phyloP scores from a whole-genome alignment of 495 filamentous ascomycete genomes.

The Neurospora discreta region DNA sequence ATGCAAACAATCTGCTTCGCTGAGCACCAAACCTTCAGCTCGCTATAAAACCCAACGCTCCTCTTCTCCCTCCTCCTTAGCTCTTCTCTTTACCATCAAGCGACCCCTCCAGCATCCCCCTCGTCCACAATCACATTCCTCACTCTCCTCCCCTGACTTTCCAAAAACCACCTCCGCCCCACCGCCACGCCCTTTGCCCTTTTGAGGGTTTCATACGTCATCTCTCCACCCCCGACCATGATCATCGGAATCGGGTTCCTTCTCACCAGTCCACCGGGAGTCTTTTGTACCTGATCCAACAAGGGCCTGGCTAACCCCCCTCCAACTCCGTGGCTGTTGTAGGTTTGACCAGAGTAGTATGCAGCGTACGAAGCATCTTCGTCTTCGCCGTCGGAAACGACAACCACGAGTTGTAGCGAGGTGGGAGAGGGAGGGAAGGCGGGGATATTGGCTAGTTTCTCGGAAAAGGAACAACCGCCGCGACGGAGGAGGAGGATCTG shows the following conservation, averaged over 20 bases:
- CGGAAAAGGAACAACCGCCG: conserved; percentile 72
- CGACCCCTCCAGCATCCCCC: conserved; percentile 8
- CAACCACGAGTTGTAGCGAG: conserved; percentile 66
- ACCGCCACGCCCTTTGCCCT: conserved; percentile 55
- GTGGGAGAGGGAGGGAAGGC: conserved; percentile 48
- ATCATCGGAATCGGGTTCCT: conserved; percentile 69
- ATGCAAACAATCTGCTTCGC: neutral
- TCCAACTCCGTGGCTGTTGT: conserved; percentile 9
- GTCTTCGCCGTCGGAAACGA: conserved; percentile 58
- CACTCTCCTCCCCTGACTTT: conserved; percentile 70
- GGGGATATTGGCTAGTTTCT: conserved; percentile 78
- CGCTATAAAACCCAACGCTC: neutral
- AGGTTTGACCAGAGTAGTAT: conserved; percentile 9
- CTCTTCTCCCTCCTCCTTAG: neutral
- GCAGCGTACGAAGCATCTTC: conserved; percentile 10
- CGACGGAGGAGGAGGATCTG: conserved; percentile 76
- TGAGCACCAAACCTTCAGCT: neutral
- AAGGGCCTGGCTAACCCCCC: conserved; percentile 47
- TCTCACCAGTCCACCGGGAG: conserved; percentile 59
- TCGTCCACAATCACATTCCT: conserved; percentile 65
- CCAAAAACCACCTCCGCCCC: conserved; percentile 65
- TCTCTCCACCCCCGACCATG: conserved; percentile 69
- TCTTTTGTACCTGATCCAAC: conserved; percentile 64
- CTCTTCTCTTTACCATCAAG: neutral
- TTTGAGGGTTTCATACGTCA: conserved; percentile 50